Evolutionary conservation across 2,329 filamentous ascomycete genomes (phyloP).

Genomic region (Penicillium carneum): DNA sequence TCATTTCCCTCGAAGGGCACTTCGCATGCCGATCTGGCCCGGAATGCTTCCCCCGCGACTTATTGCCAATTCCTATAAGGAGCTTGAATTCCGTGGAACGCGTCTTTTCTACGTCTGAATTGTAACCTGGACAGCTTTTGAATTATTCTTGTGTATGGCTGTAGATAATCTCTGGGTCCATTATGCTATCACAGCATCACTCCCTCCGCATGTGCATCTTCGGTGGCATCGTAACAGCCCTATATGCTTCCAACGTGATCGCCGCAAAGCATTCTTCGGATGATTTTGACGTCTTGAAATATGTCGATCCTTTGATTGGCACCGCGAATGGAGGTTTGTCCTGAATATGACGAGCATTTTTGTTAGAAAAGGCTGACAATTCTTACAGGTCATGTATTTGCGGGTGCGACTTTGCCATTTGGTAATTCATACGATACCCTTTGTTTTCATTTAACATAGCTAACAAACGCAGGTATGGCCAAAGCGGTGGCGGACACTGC

Average conservation of each 20-base stretch:
- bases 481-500: constrained; percentile 64
- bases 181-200: constrained; percentile 20
- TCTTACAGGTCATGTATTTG: constrained; percentile 61
- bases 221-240: constrained; percentile 14
- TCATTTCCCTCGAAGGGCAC: constrained; percentile 14
- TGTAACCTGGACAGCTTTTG: not conserved
- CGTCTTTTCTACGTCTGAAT: not conserved
- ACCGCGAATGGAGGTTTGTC: constrained; percentile 58
- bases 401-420: constrained; percentile 63
- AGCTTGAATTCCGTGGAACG: constrained; percentile 8
- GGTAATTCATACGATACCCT: constrained; percentile 37
- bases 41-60: constrained; percentile 31
- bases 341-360: not conserved
- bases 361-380: constrained; percentile 5
- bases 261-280: constrained; percentile 2
- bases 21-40: constrained; percentile 25
- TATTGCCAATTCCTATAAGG: constrained; percentile 21
- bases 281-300: constrained; percentile 48
- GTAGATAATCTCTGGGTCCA: not conserved
- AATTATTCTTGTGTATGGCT: not conserved
- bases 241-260: constrained; percentile 24
- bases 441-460: not conserved
- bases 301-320: constrained; percentile 63
- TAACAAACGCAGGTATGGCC: constrained; percentile 54
- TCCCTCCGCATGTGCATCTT: constrained; percentile 2